Conservation (phyloP, 164 flowering plant species). For the Liquidambar formosana region DNA sequence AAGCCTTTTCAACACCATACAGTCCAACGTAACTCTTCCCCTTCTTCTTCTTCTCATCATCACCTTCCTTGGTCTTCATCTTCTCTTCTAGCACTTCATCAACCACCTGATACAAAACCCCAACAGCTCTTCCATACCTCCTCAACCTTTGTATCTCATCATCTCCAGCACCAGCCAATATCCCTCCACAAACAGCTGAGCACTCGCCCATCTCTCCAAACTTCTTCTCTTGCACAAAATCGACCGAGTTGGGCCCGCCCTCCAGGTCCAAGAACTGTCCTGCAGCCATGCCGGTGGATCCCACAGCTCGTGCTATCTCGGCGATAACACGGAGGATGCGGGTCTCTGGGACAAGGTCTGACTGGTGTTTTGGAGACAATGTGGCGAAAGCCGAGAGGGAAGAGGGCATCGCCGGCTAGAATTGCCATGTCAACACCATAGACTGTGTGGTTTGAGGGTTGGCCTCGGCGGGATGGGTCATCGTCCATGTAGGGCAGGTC, state of each 20-base stretch:
- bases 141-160: conserved; percentile 69
- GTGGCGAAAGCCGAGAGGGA: conserved; percentile 89
- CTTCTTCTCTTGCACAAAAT: conserved; percentile 79
- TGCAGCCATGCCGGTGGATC: conserved; percentile 97
- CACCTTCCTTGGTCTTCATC: conserved; percentile 10
- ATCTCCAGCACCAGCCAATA: conserved; percentile 73
- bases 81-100: conserved; percentile 64
- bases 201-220: conserved; percentile 88
- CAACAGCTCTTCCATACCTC: conserved; percentile 84
- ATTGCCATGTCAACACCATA: conserved; percentile 93
- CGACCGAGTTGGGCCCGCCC: conserved; percentile 50
- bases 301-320: conserved; percentile 88
- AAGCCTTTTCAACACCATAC: conserved; percentile 73
- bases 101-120: conserved; percentile 77
- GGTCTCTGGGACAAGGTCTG: conserved; percentile 59
- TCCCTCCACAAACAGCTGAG: conserved; percentile 90
- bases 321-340: conserved; percentile 73
- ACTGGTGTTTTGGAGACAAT: conserved; percentile 74
- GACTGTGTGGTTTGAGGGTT: conserved; percentile 78
- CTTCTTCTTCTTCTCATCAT: conserved; percentile 35
- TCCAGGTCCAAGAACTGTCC: conserved; percentile 83
- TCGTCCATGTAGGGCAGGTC: conserved; percentile 99
- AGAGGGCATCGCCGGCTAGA: conserved; percentile 93
- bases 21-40: conserved; percentile 62
- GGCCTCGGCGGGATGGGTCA: conserved; percentile 73